Evolutionary conservation across 2,329 filamentous ascomycete species (phyloP).

Genomic region (Ceratocystis diversiconidia): DNA sequence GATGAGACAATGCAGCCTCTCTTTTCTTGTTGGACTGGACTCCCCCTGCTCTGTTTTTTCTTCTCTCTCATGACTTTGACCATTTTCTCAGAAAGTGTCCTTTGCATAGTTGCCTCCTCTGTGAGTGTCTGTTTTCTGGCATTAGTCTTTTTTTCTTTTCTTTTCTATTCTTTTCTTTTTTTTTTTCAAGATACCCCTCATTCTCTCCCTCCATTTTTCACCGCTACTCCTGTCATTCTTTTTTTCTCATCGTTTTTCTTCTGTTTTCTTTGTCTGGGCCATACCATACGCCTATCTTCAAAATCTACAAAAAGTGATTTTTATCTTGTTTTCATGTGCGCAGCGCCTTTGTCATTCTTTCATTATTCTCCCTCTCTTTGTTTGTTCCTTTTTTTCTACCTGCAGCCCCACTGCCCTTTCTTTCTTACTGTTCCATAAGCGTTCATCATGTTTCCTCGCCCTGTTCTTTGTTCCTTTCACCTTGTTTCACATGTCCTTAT

Average conservation of each 20-base stretch:
- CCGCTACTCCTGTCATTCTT: conserved; percentile 6
- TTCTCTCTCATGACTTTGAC: conserved; percentile 15
- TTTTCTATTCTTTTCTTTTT: conserved; percentile 15
- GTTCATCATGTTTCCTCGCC: neutral
- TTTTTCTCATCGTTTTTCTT: neutral
- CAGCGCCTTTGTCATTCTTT: neutral
- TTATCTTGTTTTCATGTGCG: neutral
- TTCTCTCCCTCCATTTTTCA: conserved; percentile 12
- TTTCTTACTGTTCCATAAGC: no score
- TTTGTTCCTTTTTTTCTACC: no score
- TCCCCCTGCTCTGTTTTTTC: neutral
- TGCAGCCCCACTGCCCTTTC: no score
- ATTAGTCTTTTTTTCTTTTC: conserved; percentile 9
- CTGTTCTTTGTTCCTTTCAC: neutral
- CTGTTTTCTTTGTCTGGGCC: no score
- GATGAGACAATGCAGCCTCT: no score
- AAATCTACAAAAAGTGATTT: no score
- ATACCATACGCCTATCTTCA: no score
- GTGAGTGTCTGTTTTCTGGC: neutral
- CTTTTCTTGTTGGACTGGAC: no score
- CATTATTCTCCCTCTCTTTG: neutral
- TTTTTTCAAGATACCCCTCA: conserved; percentile 5
- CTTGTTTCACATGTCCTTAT: neutral
- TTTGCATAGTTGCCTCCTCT: neutral
- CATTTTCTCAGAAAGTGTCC: conserved; percentile 19